Base-by-base conservation (phyloP, 2,329 filamentous ascomycete genomes). In the Colletotrichum sp. region DNA sequence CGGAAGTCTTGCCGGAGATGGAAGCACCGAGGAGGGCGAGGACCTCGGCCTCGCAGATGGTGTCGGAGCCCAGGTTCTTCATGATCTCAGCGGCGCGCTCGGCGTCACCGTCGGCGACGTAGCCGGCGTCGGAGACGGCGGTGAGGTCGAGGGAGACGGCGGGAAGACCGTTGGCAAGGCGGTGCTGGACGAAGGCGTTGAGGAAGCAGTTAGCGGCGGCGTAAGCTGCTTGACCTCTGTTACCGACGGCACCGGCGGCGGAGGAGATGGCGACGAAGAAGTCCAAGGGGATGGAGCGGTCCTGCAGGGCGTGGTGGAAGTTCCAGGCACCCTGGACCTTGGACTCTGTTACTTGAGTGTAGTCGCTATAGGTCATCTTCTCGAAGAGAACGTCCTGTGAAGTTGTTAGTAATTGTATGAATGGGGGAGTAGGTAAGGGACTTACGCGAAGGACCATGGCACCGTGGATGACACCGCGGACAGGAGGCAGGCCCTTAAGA, bases 181-280 rank as follows among this genome's bases (percentile, higher is more conserved):
- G 84, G 77, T 87, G 82, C 52, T 85, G 83, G 9, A 85, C 85
- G 32, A 89, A 82, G 4, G 83, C 82, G 70, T 88, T 84, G 16
- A 88, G 81, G 82, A 87, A 90, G 52, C 84, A 84, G 78, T 90
- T 90, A 34, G 85, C 88, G 0, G 88, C 87, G 4, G 86, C 84
- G 79, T 92, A 92, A 5, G 89, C 88, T 7, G 88, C 87, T 76
- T 91, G 89, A 0, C 87, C 87, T 61, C 84, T 84, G 80, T 89
- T 88, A 1, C 89, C 89, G 16, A 90, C 88, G 3, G 88, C 83
- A n/a, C 88, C 86, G 4, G 88, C 86, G 0, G 87, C 85, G 5
- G 88, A 89, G 0, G 90, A 91, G n/a, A 90, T 86, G 30, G 87
- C 84, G 28, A 90, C 82, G 81, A 91, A 91, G 82, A 92, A 91